phyloP scores from a whole-genome alignment of 768 basidiomycete genomes.

The Dioszegia aurantiaca region DNA sequence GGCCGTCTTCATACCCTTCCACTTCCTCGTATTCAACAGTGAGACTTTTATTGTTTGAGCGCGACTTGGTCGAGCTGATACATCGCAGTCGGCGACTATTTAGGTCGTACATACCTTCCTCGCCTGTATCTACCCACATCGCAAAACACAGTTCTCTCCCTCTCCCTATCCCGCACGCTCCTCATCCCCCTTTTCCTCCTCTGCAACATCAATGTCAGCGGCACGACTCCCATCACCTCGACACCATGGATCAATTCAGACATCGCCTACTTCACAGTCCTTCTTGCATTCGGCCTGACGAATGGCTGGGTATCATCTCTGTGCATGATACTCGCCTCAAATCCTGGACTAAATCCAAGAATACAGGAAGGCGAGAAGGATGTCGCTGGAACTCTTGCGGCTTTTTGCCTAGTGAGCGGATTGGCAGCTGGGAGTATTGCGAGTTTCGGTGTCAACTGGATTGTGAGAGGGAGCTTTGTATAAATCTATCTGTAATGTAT shows the following conservation, averaged over 20 bases:
- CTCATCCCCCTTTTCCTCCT: slow-evolving; percentile 85
- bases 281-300: slow-evolving; percentile 70
- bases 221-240: neutral
- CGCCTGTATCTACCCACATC: slow-evolving; percentile 65
- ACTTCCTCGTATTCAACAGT: slow-evolving; percentile 60
- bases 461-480: slow-evolving; percentile 20
- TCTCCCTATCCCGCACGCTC: slow-evolving; percentile 69
- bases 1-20: slow-evolving; percentile 65
- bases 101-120: slow-evolving; percentile 50
- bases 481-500: neutral
- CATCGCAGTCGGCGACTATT: slow-evolving; percentile 48
- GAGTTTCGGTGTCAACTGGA: slow-evolving; percentile 67
- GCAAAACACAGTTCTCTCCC: slow-evolving; percentile 60
- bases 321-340: slow-evolving; percentile 79
- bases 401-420: slow-evolving; percentile 74
- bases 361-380: slow-evolving; percentile 76
- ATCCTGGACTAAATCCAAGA: slow-evolving; percentile 71
- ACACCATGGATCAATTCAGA: slow-evolving; percentile 71
- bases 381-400: slow-evolving; percentile 74
- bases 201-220: slow-evolving; percentile 65
- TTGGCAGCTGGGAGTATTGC: slow-evolving; percentile 70
- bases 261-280: slow-evolving; percentile 67
- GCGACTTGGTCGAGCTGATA: too few species aligned
- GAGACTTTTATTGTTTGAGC: too few species aligned
- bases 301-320: slow-evolving; percentile 71